phyloP scores from a whole-genome alignment of 257 asterid species.

The Haberlea rhodopensis region DNA sequence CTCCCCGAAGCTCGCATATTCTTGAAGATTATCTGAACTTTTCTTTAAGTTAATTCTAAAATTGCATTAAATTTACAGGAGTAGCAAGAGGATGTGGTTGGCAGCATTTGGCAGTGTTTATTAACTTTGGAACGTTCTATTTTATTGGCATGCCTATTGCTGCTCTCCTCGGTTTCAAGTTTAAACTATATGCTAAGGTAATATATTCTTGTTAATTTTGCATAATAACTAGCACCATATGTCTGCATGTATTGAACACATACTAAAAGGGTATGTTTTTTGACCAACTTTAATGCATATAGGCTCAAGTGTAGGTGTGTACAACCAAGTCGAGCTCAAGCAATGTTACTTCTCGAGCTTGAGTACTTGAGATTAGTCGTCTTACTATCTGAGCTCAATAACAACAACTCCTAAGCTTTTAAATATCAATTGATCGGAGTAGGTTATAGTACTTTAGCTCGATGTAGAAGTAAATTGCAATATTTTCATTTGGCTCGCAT shows the following conservation, averaged over 20 bases:
- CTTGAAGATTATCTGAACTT: neutral
- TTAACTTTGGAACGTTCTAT: constrained; percentile 33
- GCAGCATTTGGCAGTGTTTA: constrained; percentile 27
- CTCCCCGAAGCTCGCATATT: neutral
- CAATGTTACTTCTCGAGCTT: no score
- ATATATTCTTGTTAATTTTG: neutral
- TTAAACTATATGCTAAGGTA: constrained; percentile 30
- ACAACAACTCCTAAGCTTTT: no score
- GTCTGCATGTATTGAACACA: neutral
- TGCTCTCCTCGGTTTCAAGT: constrained; percentile 29
- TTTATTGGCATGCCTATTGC: constrained; percentile 35
- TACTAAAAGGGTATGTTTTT: neutral
- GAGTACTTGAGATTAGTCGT: no score
- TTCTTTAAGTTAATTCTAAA: neutral
- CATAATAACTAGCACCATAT: neutral
- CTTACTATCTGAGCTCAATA: no score
- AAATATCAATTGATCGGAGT: no score
- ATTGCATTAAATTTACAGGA: constrained; percentile 2
- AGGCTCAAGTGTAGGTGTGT: no score
- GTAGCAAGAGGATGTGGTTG: constrained; percentile 35
- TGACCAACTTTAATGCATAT: no score
- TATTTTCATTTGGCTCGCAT: no score
- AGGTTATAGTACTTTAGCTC: no score
- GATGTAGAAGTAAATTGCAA: no score
- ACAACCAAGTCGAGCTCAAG: no score